phyloP scores from a whole-genome alignment of 495 filamentous ascomycete species.

The Amphirosellinia nigrospora region DNA sequence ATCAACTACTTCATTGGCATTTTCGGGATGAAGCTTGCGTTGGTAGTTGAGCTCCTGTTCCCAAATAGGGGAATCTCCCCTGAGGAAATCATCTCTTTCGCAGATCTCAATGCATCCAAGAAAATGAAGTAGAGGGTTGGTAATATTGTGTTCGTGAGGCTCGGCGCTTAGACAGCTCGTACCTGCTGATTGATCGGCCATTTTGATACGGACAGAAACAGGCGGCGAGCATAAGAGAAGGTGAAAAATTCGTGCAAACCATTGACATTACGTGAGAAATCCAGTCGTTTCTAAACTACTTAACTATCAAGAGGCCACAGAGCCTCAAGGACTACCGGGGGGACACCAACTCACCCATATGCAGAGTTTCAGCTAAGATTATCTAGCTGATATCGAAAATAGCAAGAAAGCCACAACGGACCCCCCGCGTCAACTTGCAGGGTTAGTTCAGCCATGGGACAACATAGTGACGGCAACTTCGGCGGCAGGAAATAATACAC shows the following conservation, averaged over 20 bases:
- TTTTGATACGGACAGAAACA: neutral
- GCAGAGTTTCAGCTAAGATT: neutral
- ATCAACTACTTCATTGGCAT: neutral
- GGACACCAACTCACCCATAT: neutral
- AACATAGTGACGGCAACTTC: neutral
- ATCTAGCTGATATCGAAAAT: neutral
- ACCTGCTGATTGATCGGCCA: neutral
- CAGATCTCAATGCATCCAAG: constrained; percentile 41
- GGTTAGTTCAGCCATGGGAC: neutral
- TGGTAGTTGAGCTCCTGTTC: constrained; percentile 28
- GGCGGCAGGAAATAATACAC: neutral
- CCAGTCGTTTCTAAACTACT: neutral
- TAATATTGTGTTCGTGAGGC: constrained; percentile 32
- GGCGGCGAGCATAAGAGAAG: neutral
- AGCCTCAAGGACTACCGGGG: neutral
- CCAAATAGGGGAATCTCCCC: constrained; percentile 26
- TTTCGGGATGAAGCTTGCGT: neutral
- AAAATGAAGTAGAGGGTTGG: constrained; percentile 41
- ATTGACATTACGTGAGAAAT: neutral
- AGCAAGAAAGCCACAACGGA: neutral
- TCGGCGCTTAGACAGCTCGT: constrained; percentile 18
- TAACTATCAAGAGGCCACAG: neutral
- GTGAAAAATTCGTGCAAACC: neutral
- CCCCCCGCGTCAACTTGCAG: neutral
- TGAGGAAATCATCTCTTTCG: constrained; percentile 34